Evolutionary conservation across 108 stramenopile genomes (phyloP).

Genomic region (Schizochytrium sp.): DNA sequence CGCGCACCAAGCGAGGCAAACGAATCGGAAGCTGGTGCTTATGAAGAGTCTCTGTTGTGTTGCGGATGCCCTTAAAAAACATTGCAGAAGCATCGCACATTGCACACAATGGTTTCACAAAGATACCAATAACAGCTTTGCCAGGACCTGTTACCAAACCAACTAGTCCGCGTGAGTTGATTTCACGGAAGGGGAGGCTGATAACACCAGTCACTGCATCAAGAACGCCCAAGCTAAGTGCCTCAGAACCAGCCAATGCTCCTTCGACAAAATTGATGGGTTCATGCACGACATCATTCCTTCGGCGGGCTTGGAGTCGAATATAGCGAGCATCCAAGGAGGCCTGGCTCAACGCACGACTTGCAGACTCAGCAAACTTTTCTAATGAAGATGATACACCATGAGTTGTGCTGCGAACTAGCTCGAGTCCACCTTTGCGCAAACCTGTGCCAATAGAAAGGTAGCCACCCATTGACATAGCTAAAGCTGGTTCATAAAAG

Average conservation of each 20-base stretch:
- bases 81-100: conserved; percentile 38
- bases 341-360: conserved; percentile 20
- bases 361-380: conserved; percentile 31
- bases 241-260: neutral
- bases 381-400: conserved; percentile 17
- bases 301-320: neutral
- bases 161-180: neutral
- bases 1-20: conserved; percentile 29
- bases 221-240: conserved; percentile 8
- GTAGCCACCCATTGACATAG: conserved; percentile 56
- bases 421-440: conserved; percentile 32
- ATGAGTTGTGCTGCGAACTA: conserved; percentile 31
- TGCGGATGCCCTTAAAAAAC: conserved; percentile 41
- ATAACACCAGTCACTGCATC: conserved; percentile 18
- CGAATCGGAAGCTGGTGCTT: conserved; percentile 43
- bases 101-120: conserved; percentile 53
- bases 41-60: conserved; percentile 35
- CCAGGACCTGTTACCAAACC: conserved; percentile 27
- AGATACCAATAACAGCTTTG: neutral
- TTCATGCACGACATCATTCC: conserved; percentile 54
- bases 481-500: conserved; percentile 53
- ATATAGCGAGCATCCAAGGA: conserved; percentile 24
- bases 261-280: conserved; percentile 50
- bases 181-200: neutral
- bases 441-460: conserved; percentile 25